Evolutionary conservation across 805 yeast species (phyloP), one percentile per base, ranked within the genome.

Genomic region (Zygosaccharomyces gambellarensis): DNA sequence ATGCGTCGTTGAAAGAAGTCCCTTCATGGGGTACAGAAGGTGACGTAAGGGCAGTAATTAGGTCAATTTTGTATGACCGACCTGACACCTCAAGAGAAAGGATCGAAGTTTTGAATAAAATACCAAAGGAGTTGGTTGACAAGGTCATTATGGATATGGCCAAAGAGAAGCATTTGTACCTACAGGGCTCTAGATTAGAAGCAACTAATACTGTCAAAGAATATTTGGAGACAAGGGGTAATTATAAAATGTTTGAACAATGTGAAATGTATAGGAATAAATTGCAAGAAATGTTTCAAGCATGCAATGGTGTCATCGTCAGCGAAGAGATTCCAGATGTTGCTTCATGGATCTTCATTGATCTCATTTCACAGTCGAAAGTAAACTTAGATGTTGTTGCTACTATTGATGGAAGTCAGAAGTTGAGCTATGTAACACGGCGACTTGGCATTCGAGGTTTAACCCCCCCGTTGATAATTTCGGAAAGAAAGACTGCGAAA

Each of bases 351-450:
- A 67, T 81, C 2, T 61, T 89, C 12, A 61, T 88, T 39, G 82
- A 83, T 46, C 61, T 80, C 30, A 56, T 84, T 14, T 76, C 82
- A 2, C 63, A 69, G 5, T 59, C 66, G 4, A 61, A 65, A 12
- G 54, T 82, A 3, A 62, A 67, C 8, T 53, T 83, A 3, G 73
- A 74, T 3, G 72, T 84, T 40, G 73, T 86, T 21, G 87, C 86
- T 56, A 76, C 77, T 46, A 67, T 75, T 8, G 73, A 79, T 49
- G 73, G 70, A 12, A 65, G 66, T 19, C 63, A 76, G n/a, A 73
- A 78, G 45, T 72, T 75, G 31, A 83, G 87, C 10, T 90, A 90
- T 62, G 85, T 84, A 36, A 85, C 96, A 1, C 76, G 96, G 53
- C 72, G 80, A 17, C 77, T 87, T 36, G 95, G 87, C 52, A 79